Evolutionary conservation across 805 yeast species (phyloP), one percentile per base, ranked within the genome.

Genomic region (Nakazawaea ishiwadae): DNA sequence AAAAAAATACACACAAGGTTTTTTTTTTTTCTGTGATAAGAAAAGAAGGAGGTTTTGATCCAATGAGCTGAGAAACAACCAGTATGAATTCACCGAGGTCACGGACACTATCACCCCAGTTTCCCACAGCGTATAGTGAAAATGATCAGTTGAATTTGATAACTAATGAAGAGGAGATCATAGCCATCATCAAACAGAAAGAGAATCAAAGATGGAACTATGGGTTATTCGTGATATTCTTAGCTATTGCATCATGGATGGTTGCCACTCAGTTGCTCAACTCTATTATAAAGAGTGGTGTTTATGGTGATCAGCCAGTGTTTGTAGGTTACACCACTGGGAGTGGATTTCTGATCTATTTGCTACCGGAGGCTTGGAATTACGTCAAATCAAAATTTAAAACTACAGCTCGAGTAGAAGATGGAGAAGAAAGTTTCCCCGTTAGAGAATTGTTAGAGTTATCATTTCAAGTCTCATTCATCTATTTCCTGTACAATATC

Each of bases 251-350:
- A 7, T 62, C 75, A 1, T 75, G 80, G 79, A 64, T 75, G 28
- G 40, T 64, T 3, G 75, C 78, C 0, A 58, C 71, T 15, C 79
- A 75, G 47, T 45, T 75, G 46, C 71, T 71, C 34, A 75, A 73
- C 46, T 52, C 60, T 4, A 69, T 73, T n/a, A 55, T 74, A 44
- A 75, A 75, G 44, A 69, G 68, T 21, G 71, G 65, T 18, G 66
- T 63, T 10, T 75, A 67, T 49, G 24, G n/a, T 20, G 63, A 59
- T 27, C 77, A 74, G 44, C 81, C 81, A 4, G 54, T 68, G 28
- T 57, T 75, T 47, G 61, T 73, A 37, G 63, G 78, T 0, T 65
- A 68, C 31, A 48, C 72, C 28, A 68, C 73, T n/a, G 79, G 79
- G 1, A 54, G 68, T 2, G 68, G 71, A 35, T 75, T 74, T 42